Conservation (phyloP, 768 basidiomycete genomes). For the Paxillus rubicundulus region DNA sequence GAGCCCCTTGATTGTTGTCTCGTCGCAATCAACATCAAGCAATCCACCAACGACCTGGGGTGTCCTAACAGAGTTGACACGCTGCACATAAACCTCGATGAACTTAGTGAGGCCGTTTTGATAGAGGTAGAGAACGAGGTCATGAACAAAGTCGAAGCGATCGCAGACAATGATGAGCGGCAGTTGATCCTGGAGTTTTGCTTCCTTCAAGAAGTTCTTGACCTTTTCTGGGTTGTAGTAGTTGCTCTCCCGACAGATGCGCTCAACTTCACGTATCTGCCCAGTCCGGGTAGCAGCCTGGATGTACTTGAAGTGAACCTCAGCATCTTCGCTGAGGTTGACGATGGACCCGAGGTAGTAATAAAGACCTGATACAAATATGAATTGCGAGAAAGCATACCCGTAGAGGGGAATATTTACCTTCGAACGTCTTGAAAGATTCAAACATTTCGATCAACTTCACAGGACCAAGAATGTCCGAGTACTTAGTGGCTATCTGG, state of each 20-base stretch:
- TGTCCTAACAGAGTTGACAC: slow-evolving; percentile 94
- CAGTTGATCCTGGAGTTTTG: slow-evolving; percentile 92
- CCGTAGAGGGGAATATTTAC: slow-evolving; percentile 32
- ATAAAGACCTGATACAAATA: slow-evolving; percentile 65
- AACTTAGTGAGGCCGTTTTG: slow-evolving; percentile 96
- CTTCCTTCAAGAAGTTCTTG: slow-evolving; percentile 99
- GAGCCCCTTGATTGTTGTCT: slow-evolving; percentile 91
- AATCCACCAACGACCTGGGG: slow-evolving; percentile 97
- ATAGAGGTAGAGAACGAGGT: slow-evolving; percentile 96
- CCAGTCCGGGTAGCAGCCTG: slow-evolving; percentile 98
- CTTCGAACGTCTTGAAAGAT: slow-evolving; percentile 95
- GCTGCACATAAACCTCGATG: slow-evolving; percentile 99
- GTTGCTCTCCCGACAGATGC: slow-evolving; percentile 97
- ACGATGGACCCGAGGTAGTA: slow-evolving; percentile 98
- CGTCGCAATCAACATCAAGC: slow-evolving; percentile 97
- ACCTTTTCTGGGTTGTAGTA: slow-evolving; percentile 99
- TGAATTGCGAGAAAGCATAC: neutral
- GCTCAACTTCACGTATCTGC: slow-evolving; percentile 98
- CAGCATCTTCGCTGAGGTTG: slow-evolving; percentile 92
- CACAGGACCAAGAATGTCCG: slow-evolving; percentile 94
- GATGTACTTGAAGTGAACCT: slow-evolving; percentile 99
- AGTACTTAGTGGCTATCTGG: slow-evolving; percentile 98
- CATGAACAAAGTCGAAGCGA: slow-evolving; percentile 99
- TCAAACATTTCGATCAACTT: slow-evolving; percentile 99
- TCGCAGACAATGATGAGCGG: slow-evolving; percentile 99